Percentiles rank a stretch among this genome's conserved stretches.
Evolutionary conservation across 306 rosid genomes (phyloP).

Genomic region (Cercis canadensis): DNA sequence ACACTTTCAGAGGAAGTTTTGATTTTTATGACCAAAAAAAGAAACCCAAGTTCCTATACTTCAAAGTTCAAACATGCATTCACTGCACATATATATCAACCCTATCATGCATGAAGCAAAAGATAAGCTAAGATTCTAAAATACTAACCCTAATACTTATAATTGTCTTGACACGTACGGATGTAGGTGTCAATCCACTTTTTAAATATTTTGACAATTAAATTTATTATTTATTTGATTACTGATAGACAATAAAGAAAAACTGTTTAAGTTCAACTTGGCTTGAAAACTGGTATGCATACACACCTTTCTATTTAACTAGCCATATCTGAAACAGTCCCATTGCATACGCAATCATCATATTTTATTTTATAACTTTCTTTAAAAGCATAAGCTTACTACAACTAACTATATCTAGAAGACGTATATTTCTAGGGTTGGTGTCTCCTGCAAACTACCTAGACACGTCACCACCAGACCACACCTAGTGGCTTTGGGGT

Average conservation of each 20-base stretch:
- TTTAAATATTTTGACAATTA: too few species aligned
- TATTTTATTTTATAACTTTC: too few species aligned
- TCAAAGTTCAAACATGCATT: too few species aligned
- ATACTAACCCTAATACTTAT: conserved; percentile 4
- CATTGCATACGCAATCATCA: too few species aligned
- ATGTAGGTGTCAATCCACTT: not conserved
- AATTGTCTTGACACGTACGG: not conserved
- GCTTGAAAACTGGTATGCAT: not conserved
- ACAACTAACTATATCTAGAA: too few species aligned
- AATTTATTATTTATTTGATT: not conserved
- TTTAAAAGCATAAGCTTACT: too few species aligned
- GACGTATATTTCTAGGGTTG: too few species aligned
- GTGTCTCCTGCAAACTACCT: too few species aligned
- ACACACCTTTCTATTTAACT: not conserved
- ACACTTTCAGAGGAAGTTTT: conserved; percentile 1
- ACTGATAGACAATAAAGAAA: not conserved
- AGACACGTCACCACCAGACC: too few species aligned
- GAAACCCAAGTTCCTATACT: conserved; percentile 12
- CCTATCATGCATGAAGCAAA: not conserved
- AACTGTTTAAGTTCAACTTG: not conserved
- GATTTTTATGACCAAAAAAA: conserved; percentile 12
- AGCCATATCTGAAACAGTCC: not conserved
- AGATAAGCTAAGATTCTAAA: conserved; percentile 19
- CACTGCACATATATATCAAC: too few species aligned
- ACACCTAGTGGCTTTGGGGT: too few species aligned